Conservation (phyloP, 306 rosid species). For the Oemleria cerasiformis region DNA sequence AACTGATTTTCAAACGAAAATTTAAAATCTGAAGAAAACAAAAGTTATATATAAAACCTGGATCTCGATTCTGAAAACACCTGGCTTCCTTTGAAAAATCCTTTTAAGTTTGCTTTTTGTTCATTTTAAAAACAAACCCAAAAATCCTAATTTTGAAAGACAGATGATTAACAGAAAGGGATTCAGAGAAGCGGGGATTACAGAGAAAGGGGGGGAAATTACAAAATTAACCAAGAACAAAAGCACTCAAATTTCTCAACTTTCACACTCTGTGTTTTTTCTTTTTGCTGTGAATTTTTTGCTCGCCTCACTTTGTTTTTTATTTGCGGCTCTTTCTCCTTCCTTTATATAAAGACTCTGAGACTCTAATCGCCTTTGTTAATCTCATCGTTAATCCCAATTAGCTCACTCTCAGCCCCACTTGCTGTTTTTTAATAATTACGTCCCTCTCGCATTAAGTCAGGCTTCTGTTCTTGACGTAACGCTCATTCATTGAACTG, state of each 20-base stretch:
- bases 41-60: slow-evolving; percentile 36
- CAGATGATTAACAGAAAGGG: slow-evolving; percentile 99
- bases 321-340: not conserved
- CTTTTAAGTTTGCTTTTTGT: slow-evolving; percentile 67
- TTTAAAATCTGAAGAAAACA: not conserved
- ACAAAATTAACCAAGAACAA: not conserved
- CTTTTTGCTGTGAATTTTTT: slow-evolving; percentile 14
- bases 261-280: not conserved
- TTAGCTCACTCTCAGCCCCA: slow-evolving; percentile 31
- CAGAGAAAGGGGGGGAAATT: slow-evolving; percentile 43
- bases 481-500: not conserved
- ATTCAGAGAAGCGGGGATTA: slow-evolving; percentile 91
- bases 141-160: slow-evolving; percentile 75
- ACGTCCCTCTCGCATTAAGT: not conserved
- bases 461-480: slow-evolving; percentile 20
- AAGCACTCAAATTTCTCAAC: not conserved
- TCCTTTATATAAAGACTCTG: slow-evolving; percentile 33
- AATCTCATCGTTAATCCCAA: slow-evolving; percentile 21
- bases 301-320: slow-evolving; percentile 60
- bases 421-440: not conserved
- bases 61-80: slow-evolving; percentile 99
- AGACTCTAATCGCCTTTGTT: slow-evolving; percentile 13
- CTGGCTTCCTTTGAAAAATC: slow-evolving; percentile 58
- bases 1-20: slow-evolving; percentile 13
- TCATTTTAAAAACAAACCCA: slow-evolving; percentile 69